Conservation (phyloP, 331 rosid species). For the Quercus phellos region DNA sequence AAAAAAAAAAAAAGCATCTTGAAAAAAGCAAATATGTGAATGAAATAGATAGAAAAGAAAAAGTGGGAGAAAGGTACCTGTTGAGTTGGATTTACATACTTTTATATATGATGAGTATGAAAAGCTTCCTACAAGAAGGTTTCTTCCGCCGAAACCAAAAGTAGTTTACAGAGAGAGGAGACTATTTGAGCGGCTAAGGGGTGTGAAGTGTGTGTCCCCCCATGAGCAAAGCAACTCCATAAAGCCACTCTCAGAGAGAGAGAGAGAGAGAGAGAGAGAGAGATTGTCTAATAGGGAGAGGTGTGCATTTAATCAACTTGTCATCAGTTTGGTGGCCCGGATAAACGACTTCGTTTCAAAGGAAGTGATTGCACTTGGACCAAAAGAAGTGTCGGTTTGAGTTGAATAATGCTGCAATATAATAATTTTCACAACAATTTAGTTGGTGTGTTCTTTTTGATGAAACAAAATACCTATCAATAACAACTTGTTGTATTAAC, state of each 20-base stretch:
- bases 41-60: neutral
- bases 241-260: neutral
- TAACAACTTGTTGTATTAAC: no score
- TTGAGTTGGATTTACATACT: neutral
- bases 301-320: neutral
- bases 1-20: neutral
- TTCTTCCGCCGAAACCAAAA: neutral
- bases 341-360: neutral
- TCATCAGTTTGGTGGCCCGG: neutral
- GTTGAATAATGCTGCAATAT: no score
- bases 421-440: no score
- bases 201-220: neutral
- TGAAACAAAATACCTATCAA: no score
- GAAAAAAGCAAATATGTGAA: neutral
- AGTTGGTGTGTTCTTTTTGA: no score
- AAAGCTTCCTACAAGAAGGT: neutral
- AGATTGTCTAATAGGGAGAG: neutral
- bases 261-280: neutral
- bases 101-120: neutral
- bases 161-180: constrained; percentile 9
- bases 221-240: neutral
- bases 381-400: no score
- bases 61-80: neutral
- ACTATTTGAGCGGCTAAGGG: constrained; percentile 1
- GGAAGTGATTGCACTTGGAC: neutral